Evolutionary conservation across 805 yeast species (phyloP).

Genomic region (Ogataea sp.): DNA sequence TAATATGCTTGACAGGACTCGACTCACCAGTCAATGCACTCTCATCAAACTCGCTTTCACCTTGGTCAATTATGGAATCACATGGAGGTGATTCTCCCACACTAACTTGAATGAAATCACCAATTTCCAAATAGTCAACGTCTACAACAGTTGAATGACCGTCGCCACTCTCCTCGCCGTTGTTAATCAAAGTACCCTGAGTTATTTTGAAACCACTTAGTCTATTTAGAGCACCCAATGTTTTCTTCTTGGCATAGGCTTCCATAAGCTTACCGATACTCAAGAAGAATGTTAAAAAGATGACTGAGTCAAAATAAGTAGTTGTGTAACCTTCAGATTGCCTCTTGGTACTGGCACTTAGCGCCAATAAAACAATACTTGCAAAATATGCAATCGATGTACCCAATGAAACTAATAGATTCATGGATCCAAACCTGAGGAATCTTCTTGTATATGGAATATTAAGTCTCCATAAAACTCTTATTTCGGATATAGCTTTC

Average conservation of each 20-base stretch:
- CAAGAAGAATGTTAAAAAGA: conserved; percentile 63
- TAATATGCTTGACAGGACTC: conserved; percentile 43
- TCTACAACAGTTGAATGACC: conserved; percentile 23
- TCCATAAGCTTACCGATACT: conserved; percentile 66
- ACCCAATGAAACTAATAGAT: conserved; percentile 61
- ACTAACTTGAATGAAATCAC: conserved; percentile 38
- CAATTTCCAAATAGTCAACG: conserved; percentile 40
- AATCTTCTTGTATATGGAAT: conserved; percentile 49
- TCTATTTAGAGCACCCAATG: conserved; percentile 55
- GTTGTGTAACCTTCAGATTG: conserved; percentile 40
- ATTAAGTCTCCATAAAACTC: conserved; percentile 47
- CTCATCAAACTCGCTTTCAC: conserved; percentile 46
- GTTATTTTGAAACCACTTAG: conserved; percentile 44
- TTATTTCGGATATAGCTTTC: conserved; percentile 55
- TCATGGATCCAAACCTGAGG: conserved; percentile 74
- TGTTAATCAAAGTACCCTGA: conserved; percentile 34
- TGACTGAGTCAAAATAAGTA: conserved; percentile 73
- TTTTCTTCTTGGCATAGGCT: conserved; percentile 55
- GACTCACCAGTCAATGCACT: conserved; percentile 59
- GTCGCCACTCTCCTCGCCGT: conserved; percentile 3
- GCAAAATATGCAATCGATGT: conserved; percentile 67
- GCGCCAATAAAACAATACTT: conserved; percentile 46
- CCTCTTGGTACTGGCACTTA: conserved; percentile 29
- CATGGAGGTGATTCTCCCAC: conserved; percentile 56
- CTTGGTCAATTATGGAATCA: conserved; percentile 44